Conservation (phyloP, 2,329 filamentous ascomycete genomes). For the Fusarium sarcochroum region DNA sequence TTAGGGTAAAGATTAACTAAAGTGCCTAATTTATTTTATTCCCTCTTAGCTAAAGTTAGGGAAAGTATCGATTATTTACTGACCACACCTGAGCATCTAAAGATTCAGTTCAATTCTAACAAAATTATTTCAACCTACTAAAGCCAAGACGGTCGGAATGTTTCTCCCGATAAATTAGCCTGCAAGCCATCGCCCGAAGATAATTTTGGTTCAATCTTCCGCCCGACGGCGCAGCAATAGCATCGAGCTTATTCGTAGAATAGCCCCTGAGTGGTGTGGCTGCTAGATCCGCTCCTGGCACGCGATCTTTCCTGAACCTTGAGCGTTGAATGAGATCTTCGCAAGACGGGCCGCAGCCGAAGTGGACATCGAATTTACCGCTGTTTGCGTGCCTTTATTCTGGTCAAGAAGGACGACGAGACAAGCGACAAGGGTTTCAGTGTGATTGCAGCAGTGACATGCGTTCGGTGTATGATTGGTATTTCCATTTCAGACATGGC, state of each 20-base stretch:
- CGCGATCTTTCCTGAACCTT: slow-evolving; percentile 20
- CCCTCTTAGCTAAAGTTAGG: too few species aligned
- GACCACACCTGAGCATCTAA: too few species aligned
- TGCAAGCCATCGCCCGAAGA: slow-evolving; percentile 6
- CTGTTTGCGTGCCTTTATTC: slow-evolving; percentile 13
- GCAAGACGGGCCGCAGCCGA: background rate
- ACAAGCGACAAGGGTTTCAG: background rate
- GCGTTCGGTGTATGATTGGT: background rate
- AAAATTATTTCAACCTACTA: slow-evolving; percentile 6
- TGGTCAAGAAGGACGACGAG: background rate
- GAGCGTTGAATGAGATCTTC: slow-evolving; percentile 23
- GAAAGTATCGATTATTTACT: too few species aligned
- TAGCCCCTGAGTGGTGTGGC: slow-evolving; percentile 46
- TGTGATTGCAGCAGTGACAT: background rate
- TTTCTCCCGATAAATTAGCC: slow-evolving; percentile 16
- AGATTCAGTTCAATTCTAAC: background rate
- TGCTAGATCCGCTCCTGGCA: slow-evolving; percentile 30
- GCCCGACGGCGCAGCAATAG: slow-evolving; percentile 15
- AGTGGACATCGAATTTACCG: slow-evolving; percentile 32
- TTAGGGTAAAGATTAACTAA: too few species aligned
- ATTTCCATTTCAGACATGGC: background rate
- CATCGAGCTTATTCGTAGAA: slow-evolving; percentile 13
- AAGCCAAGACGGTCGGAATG: slow-evolving; percentile 8
- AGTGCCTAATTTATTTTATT: too few species aligned
- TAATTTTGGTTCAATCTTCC: background rate